Base-by-base conservation (phyloP, 129 eudicot species). In the Gnaphalium uliginosum region DNA sequence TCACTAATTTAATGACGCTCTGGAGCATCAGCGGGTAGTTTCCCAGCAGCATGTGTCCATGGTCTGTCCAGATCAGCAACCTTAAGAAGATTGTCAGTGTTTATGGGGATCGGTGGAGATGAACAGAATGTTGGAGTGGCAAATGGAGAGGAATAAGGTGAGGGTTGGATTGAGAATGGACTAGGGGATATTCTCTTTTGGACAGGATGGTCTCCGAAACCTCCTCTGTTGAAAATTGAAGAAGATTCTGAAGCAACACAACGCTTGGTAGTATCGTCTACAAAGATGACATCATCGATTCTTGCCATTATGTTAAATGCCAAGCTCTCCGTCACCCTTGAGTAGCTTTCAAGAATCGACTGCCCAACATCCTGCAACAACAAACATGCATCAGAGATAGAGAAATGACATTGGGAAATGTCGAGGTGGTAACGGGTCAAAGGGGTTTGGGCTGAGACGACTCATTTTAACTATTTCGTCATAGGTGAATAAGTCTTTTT, bases 271-370 rank as follows among this genome's bases (percentile, higher is more conserved):
- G 96, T 86, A 66, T 90, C 92, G 43, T 90, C 98, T 17, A 90
- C 93, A 43, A 70, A 90, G 57, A 93, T 75, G 60, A 93, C 90
- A 79, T 93, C 97, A 67, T 93, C 97, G 21, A 94, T 90, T 81
- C 98, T 94, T 24, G 98, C 98, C 89, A 90, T 90, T 78, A 94
- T 86, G 86, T 94, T 94, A 60, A 87, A 94, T 8, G 98, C 97
- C 82, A 94, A 87, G 84, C 98, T 90, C 83, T 94, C 98, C 89
- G 83, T 88, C 22, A 94, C 98, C 84, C 98, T 81, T 22, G 98
- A 94, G 71, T 94, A 94, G 87, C 97, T 90, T 84, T 94, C 97
- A 5, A 94, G 96, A 71, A 94, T 94, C 53, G 96, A 87, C 53
- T 94, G 98, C 65, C 98, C 98, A 27, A 94, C 97, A 69, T 94